Conservation (phyloP, 352 stramenopile species). For the Globisporangium yorkense region DNA sequence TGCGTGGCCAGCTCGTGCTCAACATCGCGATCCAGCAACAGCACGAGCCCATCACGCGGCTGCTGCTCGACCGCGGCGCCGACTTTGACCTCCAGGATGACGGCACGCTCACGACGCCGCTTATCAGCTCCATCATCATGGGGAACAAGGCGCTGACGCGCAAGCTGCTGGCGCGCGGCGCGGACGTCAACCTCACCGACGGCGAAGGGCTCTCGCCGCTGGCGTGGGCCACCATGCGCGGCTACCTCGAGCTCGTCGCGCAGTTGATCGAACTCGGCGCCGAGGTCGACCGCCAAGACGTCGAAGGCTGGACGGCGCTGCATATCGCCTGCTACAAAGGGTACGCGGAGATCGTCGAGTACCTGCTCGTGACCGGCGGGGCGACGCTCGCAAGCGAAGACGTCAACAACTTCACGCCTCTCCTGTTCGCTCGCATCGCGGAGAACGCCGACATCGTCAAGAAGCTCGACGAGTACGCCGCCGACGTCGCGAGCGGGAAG, state of each 20-base stretch:
- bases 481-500: slow-evolving; percentile 26
- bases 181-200: slow-evolving; percentile 49
- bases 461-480: slow-evolving; percentile 46
- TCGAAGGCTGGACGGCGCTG: slow-evolving; percentile 57
- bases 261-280: slow-evolving; percentile 56
- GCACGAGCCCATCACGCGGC: slow-evolving; percentile 58
- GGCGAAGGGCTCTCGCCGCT: slow-evolving; percentile 59
- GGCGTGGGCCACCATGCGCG: slow-evolving; percentile 55
- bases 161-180: slow-evolving; percentile 46
- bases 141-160: slow-evolving; percentile 73
- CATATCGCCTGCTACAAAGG: slow-evolving; percentile 75
- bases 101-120: slow-evolving; percentile 41
- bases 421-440: slow-evolving; percentile 65
- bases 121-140: slow-evolving; percentile 79
- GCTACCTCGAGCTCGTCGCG: slow-evolving; percentile 70
- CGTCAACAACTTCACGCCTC: slow-evolving; percentile 57
- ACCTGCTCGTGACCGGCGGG: slow-evolving; percentile 46
- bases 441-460: slow-evolving; percentile 59
- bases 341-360: slow-evolving; percentile 62
- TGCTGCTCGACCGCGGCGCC: slow-evolving; percentile 63
- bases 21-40: slow-evolving; percentile 79
- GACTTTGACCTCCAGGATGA: slow-evolving; percentile 66
- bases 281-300: slow-evolving; percentile 56
- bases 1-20: slow-evolving; percentile 44
- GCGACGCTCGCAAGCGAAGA: slow-evolving; percentile 47